Evolutionary conservation across 2,329 filamentous ascomycete genomes (phyloP).

Genomic region (Blumeria hordei): DNA sequence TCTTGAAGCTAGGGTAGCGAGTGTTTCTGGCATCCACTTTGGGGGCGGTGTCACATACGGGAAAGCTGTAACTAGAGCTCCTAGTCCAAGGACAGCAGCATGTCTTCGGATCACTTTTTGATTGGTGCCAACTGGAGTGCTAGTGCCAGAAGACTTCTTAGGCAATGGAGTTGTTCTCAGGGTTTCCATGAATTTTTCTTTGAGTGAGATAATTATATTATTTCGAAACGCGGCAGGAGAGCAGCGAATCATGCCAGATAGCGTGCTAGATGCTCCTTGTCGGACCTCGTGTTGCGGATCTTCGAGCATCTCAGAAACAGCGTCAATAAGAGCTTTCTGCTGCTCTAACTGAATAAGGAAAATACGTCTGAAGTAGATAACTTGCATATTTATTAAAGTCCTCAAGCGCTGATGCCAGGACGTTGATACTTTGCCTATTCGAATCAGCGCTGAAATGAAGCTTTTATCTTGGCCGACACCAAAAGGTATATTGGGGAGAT

Average conservation of each 20-base stretch:
- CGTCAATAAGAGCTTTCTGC: conserved; percentile 62
- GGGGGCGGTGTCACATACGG: conserved; percentile 88
- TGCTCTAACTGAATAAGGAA: conserved; percentile 60
- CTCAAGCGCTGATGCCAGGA: conserved; percentile 93
- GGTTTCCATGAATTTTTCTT: conserved; percentile 53
- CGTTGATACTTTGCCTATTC: conserved; percentile 58
- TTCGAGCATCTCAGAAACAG: conserved; percentile 85
- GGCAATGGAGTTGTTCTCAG: conserved; percentile 73
- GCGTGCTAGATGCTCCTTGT: conserved; percentile 70
- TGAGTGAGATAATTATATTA: conserved; percentile 50
- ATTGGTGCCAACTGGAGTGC: conserved; percentile 45
- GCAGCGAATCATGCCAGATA: conserved; percentile 95
- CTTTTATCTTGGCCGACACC: conserved; percentile 59
- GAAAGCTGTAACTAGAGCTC: conserved; percentile 81
- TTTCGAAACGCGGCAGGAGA: conserved; percentile 62
- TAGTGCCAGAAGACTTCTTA: conserved; percentile 42
- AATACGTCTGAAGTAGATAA: conserved; percentile 88
- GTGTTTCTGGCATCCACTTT: conserved; percentile 74
- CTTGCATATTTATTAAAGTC: conserved; percentile 93
- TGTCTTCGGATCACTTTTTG: conserved; percentile 63
- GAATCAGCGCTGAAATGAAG: conserved; percentile 69
- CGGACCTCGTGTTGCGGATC: conserved; percentile 86
- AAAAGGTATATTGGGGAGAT: conserved; percentile 87
- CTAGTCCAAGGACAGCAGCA: conserved; percentile 74
- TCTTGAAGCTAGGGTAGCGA: conserved; percentile 62